Evolutionary conservation across 352 stramenopile species (phyloP).

Genomic region (Phytophthora chlamydospora): DNA sequence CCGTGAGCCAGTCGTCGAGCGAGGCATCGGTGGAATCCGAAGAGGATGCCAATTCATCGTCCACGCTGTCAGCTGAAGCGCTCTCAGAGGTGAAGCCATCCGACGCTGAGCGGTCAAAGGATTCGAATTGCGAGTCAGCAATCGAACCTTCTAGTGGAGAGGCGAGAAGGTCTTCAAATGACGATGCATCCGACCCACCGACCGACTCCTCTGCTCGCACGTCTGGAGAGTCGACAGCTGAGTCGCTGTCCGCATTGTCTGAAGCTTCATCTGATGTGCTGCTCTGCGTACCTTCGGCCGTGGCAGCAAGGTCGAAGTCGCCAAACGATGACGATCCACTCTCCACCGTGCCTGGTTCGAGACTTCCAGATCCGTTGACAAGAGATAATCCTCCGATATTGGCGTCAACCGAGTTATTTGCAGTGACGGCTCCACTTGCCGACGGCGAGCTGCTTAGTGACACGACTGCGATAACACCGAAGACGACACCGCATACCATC

Average conservation of each 20-base stretch:
- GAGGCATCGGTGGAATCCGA: constrained; percentile 16
- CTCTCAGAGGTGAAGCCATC: constrained; percentile 7
- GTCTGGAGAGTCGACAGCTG: background rate
- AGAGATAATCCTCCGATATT: constrained; percentile 15
- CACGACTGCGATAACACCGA: constrained; percentile 31
- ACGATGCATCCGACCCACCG: constrained; percentile 2
- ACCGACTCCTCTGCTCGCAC: background rate
- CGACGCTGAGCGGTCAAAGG: constrained; percentile 1
- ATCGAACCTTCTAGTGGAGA: constrained; percentile 9
- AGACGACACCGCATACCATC: constrained; percentile 29
- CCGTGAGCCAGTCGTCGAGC: constrained; percentile 5
- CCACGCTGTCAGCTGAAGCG: background rate
- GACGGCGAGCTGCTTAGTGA: constrained; percentile 5
- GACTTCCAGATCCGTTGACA: constrained; percentile 14
- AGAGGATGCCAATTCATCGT: background rate
- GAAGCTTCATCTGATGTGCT: background rate
- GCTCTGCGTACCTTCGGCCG: background rate
- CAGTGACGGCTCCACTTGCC: background rate
- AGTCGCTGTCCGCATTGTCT: constrained; percentile 1
- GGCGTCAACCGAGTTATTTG: constrained; percentile 7
- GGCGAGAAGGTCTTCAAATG: constrained; percentile 4
- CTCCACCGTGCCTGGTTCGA: constrained; percentile 4
- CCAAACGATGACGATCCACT: constrained; percentile 8
- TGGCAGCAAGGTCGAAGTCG: background rate
- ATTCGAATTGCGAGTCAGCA: constrained; percentile 5